Evolutionary conservation across 352 stramenopile genomes (phyloP).

Genomic region (Paralagenidium karlingii): DNA sequence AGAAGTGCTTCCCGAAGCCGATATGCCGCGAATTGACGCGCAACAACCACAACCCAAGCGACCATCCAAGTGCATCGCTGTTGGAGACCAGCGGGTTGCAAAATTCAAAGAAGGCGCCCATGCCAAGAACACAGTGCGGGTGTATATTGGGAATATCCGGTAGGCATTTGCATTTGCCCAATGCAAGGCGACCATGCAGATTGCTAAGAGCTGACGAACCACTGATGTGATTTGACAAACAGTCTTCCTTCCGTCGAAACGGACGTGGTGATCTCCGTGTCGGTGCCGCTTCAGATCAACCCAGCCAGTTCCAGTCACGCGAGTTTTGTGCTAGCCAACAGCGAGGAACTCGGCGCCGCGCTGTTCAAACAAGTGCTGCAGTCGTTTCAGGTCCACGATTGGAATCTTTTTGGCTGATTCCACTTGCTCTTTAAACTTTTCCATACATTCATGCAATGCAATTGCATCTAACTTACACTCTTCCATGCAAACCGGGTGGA

Average conservation of each 20-base stretch:
- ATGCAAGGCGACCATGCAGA: not conserved
- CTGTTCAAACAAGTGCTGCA: conserved; percentile 67
- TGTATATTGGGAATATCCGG: conserved; percentile 65
- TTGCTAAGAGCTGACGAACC: too few species aligned
- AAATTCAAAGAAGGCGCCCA: conserved; percentile 76
- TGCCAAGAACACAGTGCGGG: conserved; percentile 77
- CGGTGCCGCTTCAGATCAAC: conserved; percentile 61
- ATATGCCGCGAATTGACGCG: conserved; percentile 18
- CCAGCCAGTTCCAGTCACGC: conserved; percentile 29
- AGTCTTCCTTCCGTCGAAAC: conserved; percentile 58
- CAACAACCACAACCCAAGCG: too few species aligned
- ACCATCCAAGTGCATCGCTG: conserved; percentile 27
- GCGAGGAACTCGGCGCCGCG: conserved; percentile 39
- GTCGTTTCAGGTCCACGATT: conserved; percentile 59
- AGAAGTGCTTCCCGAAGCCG: conserved; percentile 14
- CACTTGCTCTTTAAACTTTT: too few species aligned
- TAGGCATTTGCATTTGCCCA: conserved; percentile 4
- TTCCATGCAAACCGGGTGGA: too few species aligned
- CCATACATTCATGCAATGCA: too few species aligned
- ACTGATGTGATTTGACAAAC: not conserved
- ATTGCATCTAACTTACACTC: too few species aligned
- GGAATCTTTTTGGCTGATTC: conserved; percentile 20
- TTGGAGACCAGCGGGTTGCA: conserved; percentile 67
- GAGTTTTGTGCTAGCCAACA: conserved; percentile 54
- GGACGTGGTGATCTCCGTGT: conserved; percentile 74